These are phyloP conservation scores for Pythium angustatum DNA, from an alignment of 352 stramenopile genomes.

Conservation along the genomic window DNA sequence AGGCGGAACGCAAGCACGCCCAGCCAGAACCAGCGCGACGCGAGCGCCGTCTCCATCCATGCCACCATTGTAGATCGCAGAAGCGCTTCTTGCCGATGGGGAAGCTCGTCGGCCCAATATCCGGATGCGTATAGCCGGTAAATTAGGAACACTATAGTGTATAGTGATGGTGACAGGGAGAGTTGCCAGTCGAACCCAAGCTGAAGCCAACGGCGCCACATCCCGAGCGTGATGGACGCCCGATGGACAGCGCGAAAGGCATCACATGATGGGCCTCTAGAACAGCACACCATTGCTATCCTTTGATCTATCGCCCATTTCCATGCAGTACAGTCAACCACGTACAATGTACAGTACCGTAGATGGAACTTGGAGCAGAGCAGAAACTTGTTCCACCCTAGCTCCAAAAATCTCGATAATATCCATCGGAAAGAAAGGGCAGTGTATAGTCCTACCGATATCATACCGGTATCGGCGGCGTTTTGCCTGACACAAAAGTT, in stretches of 20 bases:
- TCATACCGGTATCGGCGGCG: slow-evolving; percentile 10
- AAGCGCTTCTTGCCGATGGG: background rate
- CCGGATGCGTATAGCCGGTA: slow-evolving; percentile 11
- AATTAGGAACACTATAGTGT: background rate
- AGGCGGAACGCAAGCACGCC: slow-evolving; percentile 62
- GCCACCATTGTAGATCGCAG: no score
- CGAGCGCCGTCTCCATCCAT: slow-evolving; percentile 22
- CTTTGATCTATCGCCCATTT: background rate
- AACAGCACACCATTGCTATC: no score
- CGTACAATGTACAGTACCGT: no score
- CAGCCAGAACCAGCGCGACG: slow-evolving; percentile 44
- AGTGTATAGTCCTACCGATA: slow-evolving; percentile 5
- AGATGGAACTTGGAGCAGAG: no score
- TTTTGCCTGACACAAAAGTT: slow-evolving; percentile 8
- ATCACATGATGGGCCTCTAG: background rate
- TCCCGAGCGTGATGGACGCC: slow-evolving; percentile 7
- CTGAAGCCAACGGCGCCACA: slow-evolving; percentile 15
- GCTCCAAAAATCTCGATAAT: background rate
- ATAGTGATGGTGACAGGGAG: background rate
- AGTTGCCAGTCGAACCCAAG: slow-evolving; percentile 2
- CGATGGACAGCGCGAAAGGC: background rate
- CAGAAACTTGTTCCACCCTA: background rate
- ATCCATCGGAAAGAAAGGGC: background rate
- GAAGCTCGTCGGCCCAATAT: background rate
- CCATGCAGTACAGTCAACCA: no score